Evolutionary conservation across 768 basidiomycete genomes (phyloP), one percentile per base, ranked within the genome.

Genomic region (Kwoniella mangroviensis): DNA sequence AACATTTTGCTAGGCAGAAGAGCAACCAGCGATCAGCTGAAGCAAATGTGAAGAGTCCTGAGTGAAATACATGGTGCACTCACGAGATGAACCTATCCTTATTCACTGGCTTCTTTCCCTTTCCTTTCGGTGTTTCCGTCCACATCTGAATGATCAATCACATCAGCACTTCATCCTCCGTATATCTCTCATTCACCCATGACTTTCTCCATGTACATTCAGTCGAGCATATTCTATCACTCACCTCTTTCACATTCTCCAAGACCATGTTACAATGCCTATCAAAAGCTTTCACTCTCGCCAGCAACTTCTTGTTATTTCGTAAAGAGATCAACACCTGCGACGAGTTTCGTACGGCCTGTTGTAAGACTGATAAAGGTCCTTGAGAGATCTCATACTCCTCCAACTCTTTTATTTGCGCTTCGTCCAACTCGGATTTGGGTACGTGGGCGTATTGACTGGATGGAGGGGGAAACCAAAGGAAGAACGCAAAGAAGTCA

Each of bases 211-310:
- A 43, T 21, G n/a, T 12, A 15, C 19, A 34, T 19, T 54, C 54
- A 55, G 22, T 24, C 34, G 34, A n/a, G 0, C 10, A 11, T 5
- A 51, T n/a, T n/a, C n/a, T 12, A 19, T 22, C 15, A 81, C 88
- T 72, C 79, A 88, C 94, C 90, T 98, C 95, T 84, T 98, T 98
- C 59, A 97, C 95, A 80, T 98, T 98, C 85, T 98, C 96, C 69
- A 98, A 87, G 19, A 93, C 96, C 95, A 99, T 98, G 82, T 99
- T 99, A 77, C 93, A 92, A 84, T 99, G 97, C 81, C 97, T 88
- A 84, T 99, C 97, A 82, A 99, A 99, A 0, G 97, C 97, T 84
- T 99, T 99, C 66, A 98, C 95, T 60, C 95, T 89, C 34, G 83
- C 85, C 65, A 86, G 72, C 43, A 99, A 86, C 84, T 99, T 99